Base-by-base conservation (phyloP, 2,329 filamentous ascomycete species). In the Taxawa tesnikishii region DNA sequence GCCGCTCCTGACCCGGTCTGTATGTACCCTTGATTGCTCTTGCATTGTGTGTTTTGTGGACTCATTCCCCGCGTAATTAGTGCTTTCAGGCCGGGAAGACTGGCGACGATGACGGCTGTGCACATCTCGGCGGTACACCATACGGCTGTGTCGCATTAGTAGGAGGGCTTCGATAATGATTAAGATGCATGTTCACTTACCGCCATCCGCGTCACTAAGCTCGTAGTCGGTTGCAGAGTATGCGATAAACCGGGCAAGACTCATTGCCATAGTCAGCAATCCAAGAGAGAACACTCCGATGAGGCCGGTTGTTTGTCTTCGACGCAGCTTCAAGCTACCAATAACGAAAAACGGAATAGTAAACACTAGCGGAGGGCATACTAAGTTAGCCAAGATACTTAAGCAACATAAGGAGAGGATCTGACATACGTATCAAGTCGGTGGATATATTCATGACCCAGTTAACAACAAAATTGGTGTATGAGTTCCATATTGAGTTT, bases 121-220 rank as follows among this genome's bases (percentile, higher is more conserved):
- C 32, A 33, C 32, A 33, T 33, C 15, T 33, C 32, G 6, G 32
- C 32, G 11, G 32, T 33, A n/a, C 32, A 33, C 26, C 26, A n/a
- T 18, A 33, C 32, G 11, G 32, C 32, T n/a, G n/a, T n/a, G n/a
- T n/a, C n/a, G n/a, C n/a, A n/a, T n/a, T n/a, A n/a, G n/a, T n/a
- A n/a, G n/a, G n/a, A n/a, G n/a, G n/a, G n/a, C n/a, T n/a, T n/a
- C n/a, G n/a, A n/a, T n/a, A n/a, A n/a, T n/a, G n/a, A n/a, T n/a
- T n/a, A n/a, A n/a, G n/a, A n/a, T n/a, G n/a, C n/a, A n/a, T n/a
- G n/a, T n/a, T n/a, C n/a, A n/a, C n/a, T n/a, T n/a, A n/a, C n/a
- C n/a, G 27, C 32, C 32, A 8, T 33, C 32, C 6, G 26, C 27
- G 26, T 33, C 32, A 10, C 26, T 12, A 10, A 33, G 10, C n/a